Base-by-base conservation (phyloP, 306 rosid genomes). In the Prosopis cineraria region DNA sequence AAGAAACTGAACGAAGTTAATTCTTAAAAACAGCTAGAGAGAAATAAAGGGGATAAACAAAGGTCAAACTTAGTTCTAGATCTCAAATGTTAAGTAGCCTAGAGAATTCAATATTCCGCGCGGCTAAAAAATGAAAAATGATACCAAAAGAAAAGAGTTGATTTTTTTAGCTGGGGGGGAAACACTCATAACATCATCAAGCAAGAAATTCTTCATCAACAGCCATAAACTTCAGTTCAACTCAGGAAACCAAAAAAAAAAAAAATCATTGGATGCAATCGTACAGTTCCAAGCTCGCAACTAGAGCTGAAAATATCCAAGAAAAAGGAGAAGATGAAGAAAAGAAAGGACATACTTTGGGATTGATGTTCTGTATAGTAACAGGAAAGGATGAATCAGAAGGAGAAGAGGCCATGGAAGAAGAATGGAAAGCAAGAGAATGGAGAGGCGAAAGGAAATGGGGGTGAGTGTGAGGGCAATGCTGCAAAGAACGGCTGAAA, bases 301-400 rank as follows among this genome's bases (percentile, higher is more conserved):
- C 25, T 50, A 50, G 24, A n/a, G n/a, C n/a, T n/a, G n/a, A n/a
- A n/a, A n/a, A n/a, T n/a, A n/a, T n/a, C n/a, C n/a, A n/a, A n/a
- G n/a, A n/a, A n/a, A n/a, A n/a, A n/a, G n/a, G n/a, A 48, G 55
- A 48, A n/a, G 10, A 9, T 33, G 44, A 58, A 24, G 13, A 10
- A 17, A 31, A 31, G 52, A 68, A 20, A 56, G 41, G 11, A 5
- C 5, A 63, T 39, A 92, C 97, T 96, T 95, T 90, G 67, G 92
- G 96, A 72, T 91, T 95, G 82, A 95, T 82, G 79, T 86, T 93
- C 3, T n/a, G 80, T 34, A 69, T n/a, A 27, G 90, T 77, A 10
- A 89, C 82, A 14, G 95, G 89, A 41, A 76, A 78, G 62, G 85
- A 50, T 1, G 87, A 78, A 75, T 74, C 39, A 34, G 88, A 40